A percentile compares a stretch with the other conserved stretches of the same genome.
Conservation (phyloP, 2,329 filamentous ascomycete species). For the Nannizzia gypsea region DNA sequence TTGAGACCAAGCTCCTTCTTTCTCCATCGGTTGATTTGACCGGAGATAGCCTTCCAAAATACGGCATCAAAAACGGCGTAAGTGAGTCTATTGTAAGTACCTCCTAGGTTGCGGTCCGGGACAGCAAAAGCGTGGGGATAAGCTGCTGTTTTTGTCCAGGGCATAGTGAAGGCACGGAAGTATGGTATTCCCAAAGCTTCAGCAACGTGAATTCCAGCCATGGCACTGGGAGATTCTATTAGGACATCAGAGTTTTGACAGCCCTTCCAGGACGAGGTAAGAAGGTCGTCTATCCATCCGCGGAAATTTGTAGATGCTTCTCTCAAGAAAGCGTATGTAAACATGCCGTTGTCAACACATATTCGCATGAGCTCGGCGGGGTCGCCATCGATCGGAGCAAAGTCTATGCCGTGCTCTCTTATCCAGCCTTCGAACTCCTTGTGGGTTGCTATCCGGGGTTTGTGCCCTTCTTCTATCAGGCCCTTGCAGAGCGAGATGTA, state of each 20-base stretch:
- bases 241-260: constrained; percentile 81
- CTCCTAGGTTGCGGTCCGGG: constrained; percentile 85
- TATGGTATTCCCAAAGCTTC: constrained; percentile 89
- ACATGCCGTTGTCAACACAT: constrained; percentile 95
- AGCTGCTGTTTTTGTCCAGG: constrained; percentile 88
- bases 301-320: constrained; percentile 83
- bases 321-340: constrained; percentile 78
- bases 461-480: constrained; percentile 75
- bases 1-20: constrained; percentile 66
- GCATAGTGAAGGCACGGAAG: constrained; percentile 97
- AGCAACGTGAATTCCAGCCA: constrained; percentile 96
- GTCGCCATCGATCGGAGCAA: constrained; percentile 76
- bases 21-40: constrained; percentile 88
- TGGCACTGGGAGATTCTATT: constrained; percentile 90
- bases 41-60: constrained; percentile 88
- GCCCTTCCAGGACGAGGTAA: constrained; percentile 67
- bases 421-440: constrained; percentile 83
- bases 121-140: constrained; percentile 96
- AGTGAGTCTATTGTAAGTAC: constrained; percentile 86
- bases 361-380: constrained; percentile 90
- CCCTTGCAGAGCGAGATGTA: constrained; percentile 95
- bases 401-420: constrained; percentile 85
- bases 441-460: constrained; percentile 79
- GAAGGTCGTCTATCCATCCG: constrained; percentile 84
- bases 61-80: constrained; percentile 95